phyloP scores from a whole-genome alignment of 352 stramenopile species.

The Pythium chondricola region DNA sequence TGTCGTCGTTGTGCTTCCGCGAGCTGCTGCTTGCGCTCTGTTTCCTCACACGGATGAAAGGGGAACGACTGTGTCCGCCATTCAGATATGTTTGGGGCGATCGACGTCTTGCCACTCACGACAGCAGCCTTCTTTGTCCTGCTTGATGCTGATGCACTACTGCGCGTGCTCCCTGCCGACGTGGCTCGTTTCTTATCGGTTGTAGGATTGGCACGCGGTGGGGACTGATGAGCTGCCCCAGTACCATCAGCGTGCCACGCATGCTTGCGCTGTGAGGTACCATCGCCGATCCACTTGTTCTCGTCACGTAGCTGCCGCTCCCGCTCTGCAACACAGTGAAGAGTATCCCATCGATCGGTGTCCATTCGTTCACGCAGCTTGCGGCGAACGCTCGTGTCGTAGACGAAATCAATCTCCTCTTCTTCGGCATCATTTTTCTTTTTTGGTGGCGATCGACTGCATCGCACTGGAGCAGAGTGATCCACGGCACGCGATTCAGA shows the following conservation, averaged over 20 bases:
- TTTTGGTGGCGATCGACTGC: neutral
- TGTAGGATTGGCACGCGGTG: neutral
- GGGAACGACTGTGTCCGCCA: slow-evolving; percentile 31
- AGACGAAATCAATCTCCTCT: slow-evolving; percentile 57
- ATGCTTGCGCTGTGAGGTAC: slow-evolving; percentile 14
- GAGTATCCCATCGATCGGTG: slow-evolving; percentile 28
- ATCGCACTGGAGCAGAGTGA: neutral
- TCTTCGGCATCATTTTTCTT: neutral
- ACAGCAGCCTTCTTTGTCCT: neutral
- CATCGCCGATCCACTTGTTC: slow-evolving; percentile 37
- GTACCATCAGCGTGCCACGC: slow-evolving; percentile 10
- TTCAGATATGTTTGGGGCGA: slow-evolving; percentile 32
- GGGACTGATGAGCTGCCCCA: neutral
- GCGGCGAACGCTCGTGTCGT: slow-evolving; percentile 50
- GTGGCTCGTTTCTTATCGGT: neutral
- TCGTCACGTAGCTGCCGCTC: slow-evolving; percentile 37
- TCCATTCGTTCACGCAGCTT: slow-evolving; percentile 56
- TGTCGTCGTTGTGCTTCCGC: slow-evolving; percentile 1
- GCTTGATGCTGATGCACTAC: neutral
- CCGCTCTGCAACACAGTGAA: slow-evolving; percentile 20
- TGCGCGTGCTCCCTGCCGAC: neutral
- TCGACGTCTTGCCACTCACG: slow-evolving; percentile 19
- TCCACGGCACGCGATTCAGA: neutral
- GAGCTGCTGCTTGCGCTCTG: slow-evolving; percentile 1
- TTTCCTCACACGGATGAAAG: slow-evolving; percentile 1